Base-by-base conservation (phyloP, 1,284 basidiomycete species). In the Puccinia polysora region DNA sequence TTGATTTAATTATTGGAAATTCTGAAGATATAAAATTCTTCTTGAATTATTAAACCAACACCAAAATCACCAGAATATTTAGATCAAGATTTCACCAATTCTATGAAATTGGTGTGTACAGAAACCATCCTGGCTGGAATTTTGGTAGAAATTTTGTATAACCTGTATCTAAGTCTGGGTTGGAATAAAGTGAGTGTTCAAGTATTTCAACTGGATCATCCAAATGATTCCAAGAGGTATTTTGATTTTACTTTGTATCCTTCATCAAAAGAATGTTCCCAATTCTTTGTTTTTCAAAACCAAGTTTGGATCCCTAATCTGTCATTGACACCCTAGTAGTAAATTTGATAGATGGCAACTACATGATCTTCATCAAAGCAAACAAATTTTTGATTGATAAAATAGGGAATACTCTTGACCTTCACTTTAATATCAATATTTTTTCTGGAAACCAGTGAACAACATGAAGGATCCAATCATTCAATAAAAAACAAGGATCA, bases 51-150 rank as follows among this genome's bases (percentile, higher is more conserved):
- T 18, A 59, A 65, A 43, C 30, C 50, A 15, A 25, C 32, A 4
- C 20, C 59, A 4, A 20, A 18, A 20, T 58, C 36, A 4, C 34
- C 36, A 38, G 60, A 73, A 4, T 56, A 72, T 50, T 88, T 89
- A 15, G 89, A 89, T 0, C 91, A 95, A 77, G 87, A 90, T 34
- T 81, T 97, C 34, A 85, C 88, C 34, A 82, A 90, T 36, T 88
- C 93, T 76, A 92, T 91, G 1, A 93, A 97, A 80, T 90, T 89
- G 4, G 91, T 91, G 15, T 90, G 94, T 81, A 91, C 88, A 78
- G 89, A 91, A 80, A 96, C 95, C 76, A 91, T 97, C 65, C 90
- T 99, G 36, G 85, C 98, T 83, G 96, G 98, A 80, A 86, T 99
- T 30, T 89, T 88, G 78, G 83, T 97, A 74, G 91, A 97, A 78